Percentiles rank a stretch among this genome's conserved stretches.
phyloP scores from a whole-genome alignment of 805 yeast species.

The Lachancea cidri region DNA sequence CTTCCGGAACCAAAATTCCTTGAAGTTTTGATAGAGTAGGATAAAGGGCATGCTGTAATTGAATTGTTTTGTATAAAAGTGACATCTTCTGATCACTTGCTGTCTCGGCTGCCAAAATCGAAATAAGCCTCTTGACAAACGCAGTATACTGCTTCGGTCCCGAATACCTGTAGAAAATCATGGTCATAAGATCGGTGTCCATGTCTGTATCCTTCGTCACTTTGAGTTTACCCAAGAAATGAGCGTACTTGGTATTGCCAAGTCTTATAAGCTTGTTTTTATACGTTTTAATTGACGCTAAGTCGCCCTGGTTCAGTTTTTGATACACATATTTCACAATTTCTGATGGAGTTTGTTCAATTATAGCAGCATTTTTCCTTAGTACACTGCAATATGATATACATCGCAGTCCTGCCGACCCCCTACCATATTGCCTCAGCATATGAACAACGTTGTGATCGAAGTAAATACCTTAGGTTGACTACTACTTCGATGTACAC shows the following conservation, averaged over 20 bases:
- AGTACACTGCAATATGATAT: neutral
- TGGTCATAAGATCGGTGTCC: constrained; percentile 5
- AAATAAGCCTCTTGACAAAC: constrained; percentile 8
- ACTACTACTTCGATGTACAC: no score
- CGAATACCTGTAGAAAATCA: constrained; percentile 12
- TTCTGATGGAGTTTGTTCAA: neutral
- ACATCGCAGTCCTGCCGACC: neutral
- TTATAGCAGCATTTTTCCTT: neutral
- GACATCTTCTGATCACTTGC: constrained; percentile 9
- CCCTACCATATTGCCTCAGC: neutral
- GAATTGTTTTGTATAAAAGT: constrained; percentile 17
- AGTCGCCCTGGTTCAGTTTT: neutral
- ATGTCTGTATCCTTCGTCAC: constrained; percentile 2
- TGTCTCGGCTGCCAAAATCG: constrained; percentile 1
- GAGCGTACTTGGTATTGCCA: constrained; percentile 7
- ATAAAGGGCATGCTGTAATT: constrained; percentile 17
- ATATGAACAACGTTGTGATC: neutral
- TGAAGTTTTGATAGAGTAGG: constrained; percentile 10
- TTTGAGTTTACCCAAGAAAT: constrained; percentile 6
- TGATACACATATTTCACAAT: neutral
- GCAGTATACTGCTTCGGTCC: constrained; percentile 14
- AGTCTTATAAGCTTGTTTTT: constrained; percentile 14
- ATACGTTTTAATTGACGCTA: constrained; percentile 10
- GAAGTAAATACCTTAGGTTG: neutral
- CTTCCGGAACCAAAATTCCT: constrained; percentile 17